Conservation (phyloP, 1,139 yeast species). For the Pichia sp. region DNA sequence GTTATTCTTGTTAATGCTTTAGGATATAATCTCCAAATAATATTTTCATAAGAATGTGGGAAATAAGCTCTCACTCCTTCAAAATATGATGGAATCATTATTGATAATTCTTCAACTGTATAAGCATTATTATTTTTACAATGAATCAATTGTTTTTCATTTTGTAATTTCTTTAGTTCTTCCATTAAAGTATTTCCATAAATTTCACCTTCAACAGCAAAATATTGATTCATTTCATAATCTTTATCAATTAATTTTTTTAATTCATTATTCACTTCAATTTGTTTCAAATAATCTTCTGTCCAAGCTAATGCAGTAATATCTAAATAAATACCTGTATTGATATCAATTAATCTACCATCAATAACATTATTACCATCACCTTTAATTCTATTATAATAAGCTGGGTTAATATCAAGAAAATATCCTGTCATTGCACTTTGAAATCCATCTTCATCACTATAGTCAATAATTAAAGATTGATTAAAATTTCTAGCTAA, state of each 20-base stretch:
- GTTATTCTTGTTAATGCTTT: constrained; percentile 22
- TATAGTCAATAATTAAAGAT: constrained; percentile 41
- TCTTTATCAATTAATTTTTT: constrained; percentile 36
- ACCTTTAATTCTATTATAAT: constrained; percentile 32
- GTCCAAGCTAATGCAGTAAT: constrained; percentile 44
- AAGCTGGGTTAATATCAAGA: constrained; percentile 43
- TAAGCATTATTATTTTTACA: constrained; percentile 52
- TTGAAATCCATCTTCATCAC: constrained; percentile 25
- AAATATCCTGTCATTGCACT: constrained; percentile 41
- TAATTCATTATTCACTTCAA: constrained; percentile 18
- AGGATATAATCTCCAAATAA: constrained; percentile 42
- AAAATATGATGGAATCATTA: constrained; percentile 40
- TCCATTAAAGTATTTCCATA: constrained; percentile 6
- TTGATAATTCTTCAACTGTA: constrained; percentile 38
- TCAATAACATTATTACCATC: constrained; percentile 49
- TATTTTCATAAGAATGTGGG: constrained; percentile 35
- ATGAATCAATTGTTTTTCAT: constrained; percentile 33
- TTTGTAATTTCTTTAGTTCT: constrained; percentile 23
- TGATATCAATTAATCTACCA: constrained; percentile 53
- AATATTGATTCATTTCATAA: constrained; percentile 27
- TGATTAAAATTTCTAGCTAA: constrained; percentile 42
- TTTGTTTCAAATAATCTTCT: constrained; percentile 27
- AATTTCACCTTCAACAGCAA: constrained; percentile 13
- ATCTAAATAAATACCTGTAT: constrained; percentile 53
- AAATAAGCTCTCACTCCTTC: constrained; percentile 48